Base-by-base conservation (phyloP, 163 green algal species). In the Chlorella variabilis region DNA sequence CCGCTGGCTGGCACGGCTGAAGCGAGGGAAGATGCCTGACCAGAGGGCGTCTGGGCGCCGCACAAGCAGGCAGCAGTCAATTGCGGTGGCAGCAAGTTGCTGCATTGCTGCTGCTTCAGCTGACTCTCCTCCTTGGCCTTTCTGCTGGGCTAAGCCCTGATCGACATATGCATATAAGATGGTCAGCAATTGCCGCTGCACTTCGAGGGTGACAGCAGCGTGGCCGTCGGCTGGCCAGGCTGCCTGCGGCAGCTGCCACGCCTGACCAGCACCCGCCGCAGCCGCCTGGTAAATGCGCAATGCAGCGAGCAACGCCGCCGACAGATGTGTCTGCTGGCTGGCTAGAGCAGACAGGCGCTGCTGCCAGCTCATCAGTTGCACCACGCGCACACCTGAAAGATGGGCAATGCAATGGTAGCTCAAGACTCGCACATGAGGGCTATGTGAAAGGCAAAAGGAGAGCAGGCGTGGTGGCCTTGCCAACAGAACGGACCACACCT, bases 351-450 rank as follows among this genome's bases (percentile, higher is more conserved):
- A 87, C 49, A 96, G 79, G n/a, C 92, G 88, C 83, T 97, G 93
- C 78, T 93, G 88, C 93, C 93, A 96, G 27, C 66, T 83, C 90
- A 96, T 88, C 75, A 95, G 85, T 48, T 93, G 83, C 51, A 86
- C 87, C 56, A 88, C 86, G 51, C 90, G 87, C 69, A 95, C 65
- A 20, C 87, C 88, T 88, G 79, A 62, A 81, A 2, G 27, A 18
- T 2, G 2, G 8, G 3, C 18, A 31, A 4, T 25, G 25, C n/a
- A 15, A 34, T 9, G 15, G 34, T 2, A 70, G 9, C 33, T 15
- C 9, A 3, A 29, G 13, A 31, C 33, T 2, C 15, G 5, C 20
- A 25, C 29, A 29, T 34, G 29, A 17, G 29, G 17, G 8, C 8
- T 51, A 13, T 8, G 9, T 51, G 8, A 51, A 8, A n/a, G n/a